Evolutionary conservation across 371 early-diverging fungal species (phyloP).

Genomic region (Zopfochytrium polystomum): DNA sequence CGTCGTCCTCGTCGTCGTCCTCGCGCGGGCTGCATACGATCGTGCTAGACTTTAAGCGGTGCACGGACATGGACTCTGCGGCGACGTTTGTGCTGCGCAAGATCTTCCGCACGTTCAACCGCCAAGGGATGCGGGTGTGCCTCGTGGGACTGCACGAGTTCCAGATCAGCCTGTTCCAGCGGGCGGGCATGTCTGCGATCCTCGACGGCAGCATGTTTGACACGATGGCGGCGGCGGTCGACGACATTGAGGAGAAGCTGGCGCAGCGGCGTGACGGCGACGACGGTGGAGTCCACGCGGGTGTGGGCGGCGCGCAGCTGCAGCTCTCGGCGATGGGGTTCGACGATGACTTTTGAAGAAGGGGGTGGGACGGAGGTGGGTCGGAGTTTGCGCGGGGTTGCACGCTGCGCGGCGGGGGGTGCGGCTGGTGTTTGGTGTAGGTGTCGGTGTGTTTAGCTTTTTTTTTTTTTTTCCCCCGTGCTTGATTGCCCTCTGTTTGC

Average conservation of each 20-base stretch:
- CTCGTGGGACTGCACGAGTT: constrained; percentile 1
- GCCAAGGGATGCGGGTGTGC: constrained; percentile 11
- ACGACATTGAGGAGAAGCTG: constrained; percentile 9
- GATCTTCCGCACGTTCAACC: constrained; percentile 15
- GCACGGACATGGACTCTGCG: constrained; percentile 22
- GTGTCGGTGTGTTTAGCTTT: too few relatives aligned
- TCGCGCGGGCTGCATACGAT: constrained; percentile 15
- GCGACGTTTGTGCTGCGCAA: constrained; percentile 20
- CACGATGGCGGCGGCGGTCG: constrained; percentile 8
- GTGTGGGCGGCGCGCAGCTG: background rate
- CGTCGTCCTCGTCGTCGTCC: too few relatives aligned
- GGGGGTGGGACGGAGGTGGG: background rate
- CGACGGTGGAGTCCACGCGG: background rate
- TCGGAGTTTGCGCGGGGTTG: too few relatives aligned
- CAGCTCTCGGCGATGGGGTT: background rate
- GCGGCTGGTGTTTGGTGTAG: too few relatives aligned
- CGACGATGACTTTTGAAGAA: background rate
- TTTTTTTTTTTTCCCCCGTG: too few relatives aligned
- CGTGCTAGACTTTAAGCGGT: constrained; percentile 26
- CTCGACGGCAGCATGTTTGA: constrained; percentile 9
- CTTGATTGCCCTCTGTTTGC: too few relatives aligned
- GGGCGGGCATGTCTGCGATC: constrained; percentile 8
- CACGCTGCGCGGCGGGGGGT: too few relatives aligned
- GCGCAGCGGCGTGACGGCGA: background rate
- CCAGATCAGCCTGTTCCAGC: constrained; percentile 13